phyloP scores from a whole-genome alignment of 2,329 filamentous ascomycete species.

The Cercospora berteroae region DNA sequence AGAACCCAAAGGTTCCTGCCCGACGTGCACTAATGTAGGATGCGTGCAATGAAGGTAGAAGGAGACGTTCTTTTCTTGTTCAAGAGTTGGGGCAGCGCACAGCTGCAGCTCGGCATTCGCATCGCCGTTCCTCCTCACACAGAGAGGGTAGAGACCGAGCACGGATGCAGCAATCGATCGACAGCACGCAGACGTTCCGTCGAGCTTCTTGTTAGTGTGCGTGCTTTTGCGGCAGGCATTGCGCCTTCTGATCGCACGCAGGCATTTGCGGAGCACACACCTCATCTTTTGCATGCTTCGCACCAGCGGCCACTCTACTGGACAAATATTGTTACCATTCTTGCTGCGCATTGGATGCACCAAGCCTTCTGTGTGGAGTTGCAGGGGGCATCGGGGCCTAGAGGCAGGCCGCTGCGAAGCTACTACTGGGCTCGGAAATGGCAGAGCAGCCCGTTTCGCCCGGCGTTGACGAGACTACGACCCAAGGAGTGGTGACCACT shows the following conservation, averaged over 20 bases:
- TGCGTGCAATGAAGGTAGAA: not conserved
- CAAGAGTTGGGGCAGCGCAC: not conserved
- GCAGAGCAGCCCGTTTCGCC: not conserved
- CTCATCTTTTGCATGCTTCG: not conserved
- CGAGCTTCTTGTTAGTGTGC: not conserved
- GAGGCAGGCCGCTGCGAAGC: not conserved
- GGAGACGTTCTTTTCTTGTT: not conserved
- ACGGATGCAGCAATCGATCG: constrained; percentile 6
- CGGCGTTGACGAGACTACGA: not conserved
- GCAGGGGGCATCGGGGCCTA: not conserved
- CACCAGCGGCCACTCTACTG: not conserved
- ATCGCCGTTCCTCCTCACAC: constrained; percentile 1
- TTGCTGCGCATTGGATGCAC: not conserved
- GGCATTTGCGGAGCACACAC: not conserved
- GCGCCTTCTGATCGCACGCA: not conserved
- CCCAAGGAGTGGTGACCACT: constrained; percentile 8
- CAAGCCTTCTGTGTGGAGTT: not conserved
- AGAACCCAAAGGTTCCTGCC: not conserved
- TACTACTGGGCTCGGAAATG: not conserved
- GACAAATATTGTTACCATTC: not conserved
- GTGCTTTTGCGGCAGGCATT: not conserved
- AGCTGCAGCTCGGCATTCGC: constrained; percentile 8
- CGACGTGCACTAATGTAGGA: not conserved
- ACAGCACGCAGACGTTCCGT: not conserved
- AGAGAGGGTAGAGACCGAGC: not conserved